Evolutionary conservation across 371 early-diverging fungal species (phyloP), one percentile per base, ranked within the genome.

Genomic region (Actinomucor elegans): DNA sequence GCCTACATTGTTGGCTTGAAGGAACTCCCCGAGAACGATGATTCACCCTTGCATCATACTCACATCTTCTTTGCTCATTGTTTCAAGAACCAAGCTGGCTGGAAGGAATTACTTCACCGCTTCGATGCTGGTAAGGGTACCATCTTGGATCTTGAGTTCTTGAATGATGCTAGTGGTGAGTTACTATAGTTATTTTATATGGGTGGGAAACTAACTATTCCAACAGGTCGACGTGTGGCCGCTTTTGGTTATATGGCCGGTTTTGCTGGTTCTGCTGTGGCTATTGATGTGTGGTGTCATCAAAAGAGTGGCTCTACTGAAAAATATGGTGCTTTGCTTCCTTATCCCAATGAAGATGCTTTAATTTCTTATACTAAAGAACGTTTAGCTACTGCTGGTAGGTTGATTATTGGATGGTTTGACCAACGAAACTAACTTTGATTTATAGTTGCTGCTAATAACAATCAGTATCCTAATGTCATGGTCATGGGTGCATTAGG

Each of bases 51-150:
- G n/a, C 75, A 83, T n/a, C 96, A 97, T 71, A 85, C 84, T 21
- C 98, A 98, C 73, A 94, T 98, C 68, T 93, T 94, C 81, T 98
- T 98, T 72, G 98, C 97, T 34, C 97, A 98, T 70, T 96, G 96
- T 79, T 98, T 83, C 85, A 98, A 98, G 86, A 75, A 83, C 55
- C 97, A 98, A 75, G 91, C 75, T 50, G 97, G 97, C 20, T 98
- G 96, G 97, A 84, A 85, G 64, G 90, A 96, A 27, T 79, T 95
- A 17, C 71, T 98, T 33, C 73, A 73, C 21, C 83, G 96, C 40
- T 98, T 97, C 65, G 82, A 86, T 59, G 74, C 72, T 35, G 98
- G 96, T 31, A 81, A 92, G 12, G 98, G 98, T 14, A 83, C 87
- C 20, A 80, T 98, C 57, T 76, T 94, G 43, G 98, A 96, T 70